Percentiles rank a stretch among this genome's conserved stretches.
Conservation (phyloP, 257 asterid species). For the Nemophila menziesii region DNA sequence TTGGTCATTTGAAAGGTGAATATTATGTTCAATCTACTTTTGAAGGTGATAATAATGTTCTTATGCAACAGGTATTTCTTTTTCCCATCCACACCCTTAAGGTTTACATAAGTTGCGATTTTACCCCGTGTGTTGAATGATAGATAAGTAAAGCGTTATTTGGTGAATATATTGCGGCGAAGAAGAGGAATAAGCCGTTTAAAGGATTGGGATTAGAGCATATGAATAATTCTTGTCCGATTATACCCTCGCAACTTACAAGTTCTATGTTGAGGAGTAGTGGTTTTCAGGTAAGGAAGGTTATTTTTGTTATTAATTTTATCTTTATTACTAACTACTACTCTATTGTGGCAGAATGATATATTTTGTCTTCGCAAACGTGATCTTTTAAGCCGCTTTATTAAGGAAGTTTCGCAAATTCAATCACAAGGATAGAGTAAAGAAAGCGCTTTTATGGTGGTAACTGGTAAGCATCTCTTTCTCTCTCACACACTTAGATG, state of each 20-base stretch:
- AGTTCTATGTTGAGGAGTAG: constrained; percentile 30
- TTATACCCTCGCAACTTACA: constrained; percentile 45
- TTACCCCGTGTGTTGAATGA: too few relatives aligned
- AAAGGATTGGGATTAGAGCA: constrained; percentile 83
- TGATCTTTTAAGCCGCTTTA: constrained; percentile 66
- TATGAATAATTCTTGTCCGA: constrained; percentile 64
- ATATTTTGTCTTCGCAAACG: constrained; percentile 79
- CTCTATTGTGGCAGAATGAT: constrained; percentile 43
- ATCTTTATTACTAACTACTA: too few relatives aligned
- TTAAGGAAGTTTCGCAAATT: constrained; percentile 46
- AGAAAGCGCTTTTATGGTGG: constrained; percentile 52
- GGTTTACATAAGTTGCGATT: too few relatives aligned
- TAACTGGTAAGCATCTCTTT: constrained; percentile 32
- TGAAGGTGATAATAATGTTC: constrained; percentile 95
- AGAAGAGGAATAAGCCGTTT: constrained; percentile 54
- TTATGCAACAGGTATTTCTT: constrained; percentile 92
- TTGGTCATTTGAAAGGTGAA: constrained; percentile 89
- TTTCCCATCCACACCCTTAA: too few relatives aligned
- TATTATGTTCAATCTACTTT: constrained; percentile 87
- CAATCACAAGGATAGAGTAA: constrained; percentile 73
- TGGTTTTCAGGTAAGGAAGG: constrained; percentile 60
- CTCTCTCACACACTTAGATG: too few relatives aligned
- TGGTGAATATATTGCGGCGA: constrained; percentile 51
- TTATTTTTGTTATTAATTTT: constrained; percentile 8
- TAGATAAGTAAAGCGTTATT: constrained; percentile 91